Evolutionary conservation across 2,329 filamentous ascomycete genomes (phyloP).

Genomic region (Aspergillus unguis): DNA sequence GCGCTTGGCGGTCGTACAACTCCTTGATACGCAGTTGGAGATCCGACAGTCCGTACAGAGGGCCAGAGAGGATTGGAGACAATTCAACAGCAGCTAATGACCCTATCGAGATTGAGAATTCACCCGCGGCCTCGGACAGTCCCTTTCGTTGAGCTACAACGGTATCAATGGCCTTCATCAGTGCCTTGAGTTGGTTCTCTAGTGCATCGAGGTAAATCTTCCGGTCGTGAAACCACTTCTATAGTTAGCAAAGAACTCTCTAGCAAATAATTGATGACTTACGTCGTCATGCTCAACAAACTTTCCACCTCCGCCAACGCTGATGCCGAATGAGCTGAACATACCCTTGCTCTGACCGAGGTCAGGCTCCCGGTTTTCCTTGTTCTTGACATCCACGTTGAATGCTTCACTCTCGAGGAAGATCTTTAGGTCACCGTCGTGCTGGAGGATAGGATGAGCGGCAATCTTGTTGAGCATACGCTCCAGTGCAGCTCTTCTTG

Average conservation of each 20-base stretch:
- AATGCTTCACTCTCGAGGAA: constrained; percentile 96
- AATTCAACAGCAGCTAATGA: constrained; percentile 89
- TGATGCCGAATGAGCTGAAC: constrained; percentile 78
- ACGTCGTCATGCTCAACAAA: constrained; percentile 98
- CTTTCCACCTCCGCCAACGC: constrained; percentile 71
- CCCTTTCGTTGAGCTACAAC: constrained; percentile 91
- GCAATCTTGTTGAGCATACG: constrained; percentile 98
- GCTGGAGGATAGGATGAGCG: constrained; percentile 81
- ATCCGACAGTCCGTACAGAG: constrained; percentile 86
- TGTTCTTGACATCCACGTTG: constrained; percentile 95
- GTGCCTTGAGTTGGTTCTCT: constrained; percentile 82
- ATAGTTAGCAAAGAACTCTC: not conserved
- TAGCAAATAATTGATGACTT: constrained; percentile 35
- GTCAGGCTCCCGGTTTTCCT: constrained; percentile 83
- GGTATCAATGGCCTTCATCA: constrained; percentile 89
- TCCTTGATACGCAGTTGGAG: constrained; percentile 91
- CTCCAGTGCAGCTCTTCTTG: constrained; percentile 82
- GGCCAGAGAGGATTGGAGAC: constrained; percentile 80
- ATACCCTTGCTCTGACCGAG: constrained; percentile 90
- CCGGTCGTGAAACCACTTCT: constrained; percentile 93
- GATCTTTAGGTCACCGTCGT: constrained; percentile 89
- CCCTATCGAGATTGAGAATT: constrained; percentile 91
- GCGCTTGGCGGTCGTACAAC: constrained; percentile 92
- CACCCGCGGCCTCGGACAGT: constrained; percentile 85
- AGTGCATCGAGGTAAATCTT: constrained; percentile 91